Percentiles rank a stretch among this genome's conserved stretches.
Evolutionary conservation across 2,329 filamentous ascomycete genomes (phyloP).

Genomic region (Blastomyces silverae): DNA sequence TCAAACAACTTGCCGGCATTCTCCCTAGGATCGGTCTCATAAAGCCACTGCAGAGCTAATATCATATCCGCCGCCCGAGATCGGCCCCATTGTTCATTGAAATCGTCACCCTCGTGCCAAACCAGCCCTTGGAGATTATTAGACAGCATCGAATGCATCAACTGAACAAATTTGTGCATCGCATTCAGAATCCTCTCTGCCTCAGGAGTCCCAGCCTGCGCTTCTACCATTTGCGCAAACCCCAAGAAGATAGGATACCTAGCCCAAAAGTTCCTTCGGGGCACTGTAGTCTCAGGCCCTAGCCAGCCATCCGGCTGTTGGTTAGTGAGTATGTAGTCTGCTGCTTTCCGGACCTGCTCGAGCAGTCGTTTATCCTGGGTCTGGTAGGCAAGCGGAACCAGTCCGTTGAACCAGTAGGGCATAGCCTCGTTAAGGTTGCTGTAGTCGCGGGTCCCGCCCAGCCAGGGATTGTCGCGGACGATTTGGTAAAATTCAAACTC

Average conservation of each 20-base stretch:
- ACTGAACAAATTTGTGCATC: conserved; percentile 45
- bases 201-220: conserved; percentile 38
- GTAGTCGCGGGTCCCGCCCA: conserved; percentile 49
- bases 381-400: conserved; percentile 51
- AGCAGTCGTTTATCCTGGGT: conserved; percentile 47
- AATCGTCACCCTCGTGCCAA: conserved; percentile 39
- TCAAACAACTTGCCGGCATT: conserved; percentile 35
- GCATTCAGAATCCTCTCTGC: conserved; percentile 43
- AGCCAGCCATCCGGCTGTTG: conserved; percentile 53
- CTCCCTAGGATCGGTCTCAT: conserved; percentile 40
- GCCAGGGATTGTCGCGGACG: conserved; percentile 48
- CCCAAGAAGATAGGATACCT: conserved; percentile 48
- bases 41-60: conserved; percentile 45
- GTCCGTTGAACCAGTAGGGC: conserved; percentile 55
- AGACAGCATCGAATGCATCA: conserved; percentile 51
- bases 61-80: conserved; percentile 42
- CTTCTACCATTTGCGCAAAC: conserved; percentile 45
- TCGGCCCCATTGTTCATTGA: conserved; percentile 39
- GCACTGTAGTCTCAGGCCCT: conserved; percentile 45
- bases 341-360: conserved; percentile 42
- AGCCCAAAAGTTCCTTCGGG: conserved; percentile 49
- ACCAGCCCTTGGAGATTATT: conserved; percentile 49
- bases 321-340: conserved; percentile 45
- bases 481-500: conserved; percentile 52
- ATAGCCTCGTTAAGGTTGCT: conserved; percentile 49